phyloP scores from a whole-genome alignment of 495 filamentous ascomycete genomes.

The Aspergillus ellipticus region DNA sequence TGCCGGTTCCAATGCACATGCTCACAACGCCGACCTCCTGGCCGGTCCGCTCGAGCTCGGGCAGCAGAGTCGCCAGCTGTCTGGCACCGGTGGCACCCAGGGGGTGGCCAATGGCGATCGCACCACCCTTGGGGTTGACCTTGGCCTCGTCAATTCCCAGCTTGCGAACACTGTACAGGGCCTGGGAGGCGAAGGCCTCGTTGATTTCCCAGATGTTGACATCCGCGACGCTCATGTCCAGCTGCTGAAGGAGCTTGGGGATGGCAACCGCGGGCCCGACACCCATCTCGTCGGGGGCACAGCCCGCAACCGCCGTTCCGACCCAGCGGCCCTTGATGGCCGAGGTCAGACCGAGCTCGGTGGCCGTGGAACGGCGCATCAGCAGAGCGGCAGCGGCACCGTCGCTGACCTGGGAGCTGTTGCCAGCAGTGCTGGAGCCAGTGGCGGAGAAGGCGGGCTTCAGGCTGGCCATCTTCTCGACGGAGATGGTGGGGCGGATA shows the following conservation, averaged over 20 bases:
- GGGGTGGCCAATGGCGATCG: slow-evolving; percentile 90
- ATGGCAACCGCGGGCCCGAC: slow-evolving; percentile 83
- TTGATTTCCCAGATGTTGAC: slow-evolving; percentile 95
- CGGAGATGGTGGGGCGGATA: slow-evolving; percentile 60
- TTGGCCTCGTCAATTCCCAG: slow-evolving; percentile 63
- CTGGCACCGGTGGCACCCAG: slow-evolving; percentile 88
- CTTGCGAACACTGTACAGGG: slow-evolving; percentile 72
- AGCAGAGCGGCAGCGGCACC: slow-evolving; percentile 80
- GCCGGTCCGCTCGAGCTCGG: slow-evolving; percentile 59
- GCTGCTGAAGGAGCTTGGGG: slow-evolving; percentile 66
- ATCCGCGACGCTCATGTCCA: slow-evolving; percentile 62
- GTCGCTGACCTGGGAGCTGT: slow-evolving; percentile 81
- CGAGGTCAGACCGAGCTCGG: slow-evolving; percentile 61
- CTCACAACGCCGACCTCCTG: slow-evolving; percentile 69
- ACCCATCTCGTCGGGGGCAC: slow-evolving; percentile 89
- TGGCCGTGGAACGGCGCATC: slow-evolving; percentile 81
- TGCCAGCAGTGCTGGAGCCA: slow-evolving; percentile 80
- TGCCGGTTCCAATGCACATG: slow-evolving; percentile 92
- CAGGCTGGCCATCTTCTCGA: slow-evolving; percentile 69
- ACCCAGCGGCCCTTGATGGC: slow-evolving; percentile 79
- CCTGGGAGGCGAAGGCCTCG: slow-evolving; percentile 91
- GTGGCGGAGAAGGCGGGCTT: slow-evolving; percentile 78
- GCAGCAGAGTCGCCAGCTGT: slow-evolving; percentile 72
- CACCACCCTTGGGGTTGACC: slow-evolving; percentile 90
- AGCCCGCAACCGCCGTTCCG: slow-evolving; percentile 67